phyloP scores from a whole-genome alignment of 805 yeast species.

The Barnettozyma sucrosica region DNA sequence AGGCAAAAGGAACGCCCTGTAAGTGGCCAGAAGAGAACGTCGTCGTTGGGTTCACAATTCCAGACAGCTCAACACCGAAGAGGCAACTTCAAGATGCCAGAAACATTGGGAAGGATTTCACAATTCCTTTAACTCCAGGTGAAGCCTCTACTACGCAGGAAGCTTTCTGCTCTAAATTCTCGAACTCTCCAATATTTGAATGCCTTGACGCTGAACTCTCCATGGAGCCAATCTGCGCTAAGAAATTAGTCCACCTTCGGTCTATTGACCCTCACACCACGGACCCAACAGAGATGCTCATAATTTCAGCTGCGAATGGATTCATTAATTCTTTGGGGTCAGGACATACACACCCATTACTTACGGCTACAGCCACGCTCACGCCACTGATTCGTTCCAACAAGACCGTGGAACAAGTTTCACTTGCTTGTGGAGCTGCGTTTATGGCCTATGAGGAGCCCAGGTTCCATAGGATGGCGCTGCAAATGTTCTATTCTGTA shows the following conservation, averaged over 20 bases:
- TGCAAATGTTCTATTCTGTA: background rate
- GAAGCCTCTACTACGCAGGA: background rate
- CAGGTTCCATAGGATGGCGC: slow-evolving; percentile 21
- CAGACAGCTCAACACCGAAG: background rate
- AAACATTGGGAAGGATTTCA: background rate
- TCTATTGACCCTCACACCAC: background rate
- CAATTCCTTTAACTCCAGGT: background rate
- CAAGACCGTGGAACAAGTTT: slow-evolving; percentile 27
- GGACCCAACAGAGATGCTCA: slow-evolving; percentile 1
- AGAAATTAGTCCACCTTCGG: background rate
- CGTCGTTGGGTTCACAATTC: background rate
- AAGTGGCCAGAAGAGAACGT: slow-evolving; percentile 17
- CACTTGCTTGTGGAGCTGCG: slow-evolving; percentile 37
- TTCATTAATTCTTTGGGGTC: slow-evolving; percentile 34
- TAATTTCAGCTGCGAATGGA: slow-evolving; percentile 30
- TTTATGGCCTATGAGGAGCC: slow-evolving; percentile 30
- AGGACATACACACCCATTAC: background rate
- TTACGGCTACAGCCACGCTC: slow-evolving; percentile 28
- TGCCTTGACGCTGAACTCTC: background rate
- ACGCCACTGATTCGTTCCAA: slow-evolving; percentile 30
- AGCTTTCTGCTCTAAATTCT: background rate
- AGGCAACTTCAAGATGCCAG: too few species aligned
- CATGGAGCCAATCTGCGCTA: background rate
- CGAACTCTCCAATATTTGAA: background rate
- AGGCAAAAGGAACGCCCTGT: slow-evolving; percentile 27